A percentile compares a stretch with the other conserved stretches of the same genome.
Evolutionary conservation across 129 eudicot species (phyloP).

Genomic region (Artemisia argyi): DNA sequence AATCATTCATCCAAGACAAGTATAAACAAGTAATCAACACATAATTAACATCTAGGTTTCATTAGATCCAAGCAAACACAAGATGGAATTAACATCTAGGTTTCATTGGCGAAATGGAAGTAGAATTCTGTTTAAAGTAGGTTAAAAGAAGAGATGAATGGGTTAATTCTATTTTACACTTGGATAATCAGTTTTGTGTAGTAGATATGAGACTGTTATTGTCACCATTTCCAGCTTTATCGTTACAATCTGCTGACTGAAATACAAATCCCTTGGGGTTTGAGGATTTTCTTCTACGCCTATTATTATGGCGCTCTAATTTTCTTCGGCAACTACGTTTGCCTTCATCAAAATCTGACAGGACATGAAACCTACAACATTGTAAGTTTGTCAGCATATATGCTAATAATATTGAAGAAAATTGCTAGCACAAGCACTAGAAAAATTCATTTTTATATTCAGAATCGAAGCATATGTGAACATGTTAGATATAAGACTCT

Average conservation of each 20-base stretch:
- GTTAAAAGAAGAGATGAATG: conserved; percentile 1
- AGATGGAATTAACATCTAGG: too few species aligned
- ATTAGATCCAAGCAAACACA: too few species aligned
- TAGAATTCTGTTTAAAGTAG: background rate
- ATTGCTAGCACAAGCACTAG: too few species aligned
- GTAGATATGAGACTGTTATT: background rate
- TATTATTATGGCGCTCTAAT: conserved; percentile 87
- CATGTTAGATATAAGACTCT: too few species aligned
- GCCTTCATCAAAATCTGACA: conserved; percentile 95
- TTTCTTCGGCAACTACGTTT: conserved; percentile 97
- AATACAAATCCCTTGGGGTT: conserved; percentile 51
- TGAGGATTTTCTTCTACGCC: conserved; percentile 80
- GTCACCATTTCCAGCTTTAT: conserved; percentile 71
- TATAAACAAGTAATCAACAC: too few species aligned
- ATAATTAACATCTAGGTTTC: too few species aligned
- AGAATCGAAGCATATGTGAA: background rate
- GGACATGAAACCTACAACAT: conserved; percentile 76
- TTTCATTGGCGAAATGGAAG: background rate
- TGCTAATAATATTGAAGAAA: background rate
- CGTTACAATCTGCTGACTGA: conserved; percentile 52
- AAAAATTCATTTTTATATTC: too few species aligned
- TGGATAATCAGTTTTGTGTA: conserved; percentile 6
- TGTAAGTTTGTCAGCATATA: conserved; percentile 14
- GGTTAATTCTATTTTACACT: background rate
- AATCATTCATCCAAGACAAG: too few species aligned